Percentiles rank a stretch among this genome's conserved stretches.
These are phyloP conservation scores for Solanum hybrid DNA, from an alignment of 305 asterid species.

Conservation along the genomic window DNA sequence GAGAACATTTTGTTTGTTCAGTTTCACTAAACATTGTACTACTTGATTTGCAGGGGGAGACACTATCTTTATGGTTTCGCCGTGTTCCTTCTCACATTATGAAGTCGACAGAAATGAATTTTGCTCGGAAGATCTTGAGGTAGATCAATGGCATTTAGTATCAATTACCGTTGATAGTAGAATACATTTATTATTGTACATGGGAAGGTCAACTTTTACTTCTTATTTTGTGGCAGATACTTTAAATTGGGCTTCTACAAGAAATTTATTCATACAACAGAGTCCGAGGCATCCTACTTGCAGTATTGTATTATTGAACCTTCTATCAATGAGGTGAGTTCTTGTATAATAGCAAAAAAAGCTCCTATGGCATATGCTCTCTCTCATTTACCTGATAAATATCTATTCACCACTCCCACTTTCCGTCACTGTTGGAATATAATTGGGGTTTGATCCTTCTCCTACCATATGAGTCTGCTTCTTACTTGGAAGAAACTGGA, in stretches of 20 bases:
- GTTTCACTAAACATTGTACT: constrained; percentile 5
- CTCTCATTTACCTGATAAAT: background rate
- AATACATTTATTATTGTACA: background rate
- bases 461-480: background rate
- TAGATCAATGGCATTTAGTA: constrained; percentile 6
- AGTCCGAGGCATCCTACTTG: constrained; percentile 72
- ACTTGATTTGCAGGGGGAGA: constrained; percentile 48
- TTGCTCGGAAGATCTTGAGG: constrained; percentile 77
- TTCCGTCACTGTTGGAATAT: background rate
- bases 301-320: constrained; percentile 86
- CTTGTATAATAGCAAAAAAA: background rate
- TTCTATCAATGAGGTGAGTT: constrained; percentile 58
- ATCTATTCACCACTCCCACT: background rate
- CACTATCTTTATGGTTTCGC: constrained; percentile 73
- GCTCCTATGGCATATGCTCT: background rate
- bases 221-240: constrained; percentile 35
- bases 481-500: background rate
- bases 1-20: background rate
- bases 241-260: constrained; percentile 71
- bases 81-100: constrained; percentile 44
- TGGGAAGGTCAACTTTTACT: background rate
- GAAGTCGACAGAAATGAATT: constrained; percentile 67
- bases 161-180: background rate
- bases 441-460: background rate
- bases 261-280: constrained; percentile 46